Evolutionary conservation across 306 rosid species (phyloP).

Genomic region (Vigna nakashimae): DNA sequence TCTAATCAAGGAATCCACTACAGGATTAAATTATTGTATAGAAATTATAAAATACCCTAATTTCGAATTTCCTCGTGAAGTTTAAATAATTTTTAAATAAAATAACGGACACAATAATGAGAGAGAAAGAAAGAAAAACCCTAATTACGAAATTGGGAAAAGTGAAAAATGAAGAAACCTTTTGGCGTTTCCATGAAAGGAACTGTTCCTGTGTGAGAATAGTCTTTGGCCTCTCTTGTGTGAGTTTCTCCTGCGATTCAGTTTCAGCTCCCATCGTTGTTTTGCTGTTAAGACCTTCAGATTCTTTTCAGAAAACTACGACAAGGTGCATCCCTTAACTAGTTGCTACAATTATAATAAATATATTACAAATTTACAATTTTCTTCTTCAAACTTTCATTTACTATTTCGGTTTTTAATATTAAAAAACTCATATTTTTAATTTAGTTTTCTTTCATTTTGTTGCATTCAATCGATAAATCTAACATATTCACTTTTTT

Average conservation of each 20-base stretch:
- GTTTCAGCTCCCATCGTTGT: conserved; percentile 56
- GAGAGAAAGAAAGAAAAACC: conserved; percentile 33
- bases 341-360: too few relatives aligned
- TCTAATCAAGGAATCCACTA: neutral
- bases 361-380: too few relatives aligned
- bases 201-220: conserved; percentile 62
- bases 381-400: too few relatives aligned
- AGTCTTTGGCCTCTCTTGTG: conserved; percentile 47
- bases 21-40: neutral
- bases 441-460: too few relatives aligned
- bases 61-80: neutral
- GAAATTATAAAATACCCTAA: conserved; percentile 8
- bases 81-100: neutral
- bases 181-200: conserved; percentile 85
- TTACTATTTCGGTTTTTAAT: too few relatives aligned
- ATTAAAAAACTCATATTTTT: too few relatives aligned
- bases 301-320: neutral
- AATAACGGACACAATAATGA: neutral
- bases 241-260: conserved; percentile 43
- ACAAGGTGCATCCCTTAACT: neutral
- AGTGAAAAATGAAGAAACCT: conserved; percentile 50
- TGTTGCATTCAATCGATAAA: too few relatives aligned
- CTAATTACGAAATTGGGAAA: conserved; percentile 22
- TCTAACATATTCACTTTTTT: too few relatives aligned
- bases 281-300: neutral